A percentile compares a stretch with the other conserved stretches of the same genome.
Conservation (phyloP, 2,329 filamentous ascomycete genomes). For the Botrytis hyacinthi region DNA sequence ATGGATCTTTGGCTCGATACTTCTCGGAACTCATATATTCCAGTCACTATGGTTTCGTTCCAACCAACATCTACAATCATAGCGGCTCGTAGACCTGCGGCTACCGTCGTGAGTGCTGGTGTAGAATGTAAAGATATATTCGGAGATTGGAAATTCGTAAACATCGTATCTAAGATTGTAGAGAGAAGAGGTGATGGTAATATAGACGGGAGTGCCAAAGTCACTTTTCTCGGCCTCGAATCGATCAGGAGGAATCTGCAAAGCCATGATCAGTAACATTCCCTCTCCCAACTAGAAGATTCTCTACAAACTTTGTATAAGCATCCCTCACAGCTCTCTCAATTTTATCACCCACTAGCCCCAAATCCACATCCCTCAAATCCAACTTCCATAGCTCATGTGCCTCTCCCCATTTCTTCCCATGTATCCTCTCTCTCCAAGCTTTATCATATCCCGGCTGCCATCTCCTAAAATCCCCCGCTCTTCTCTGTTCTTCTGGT, state of each 20-base stretch:
- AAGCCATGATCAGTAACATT: conserved; percentile 22
- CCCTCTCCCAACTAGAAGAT: conserved; percentile 16
- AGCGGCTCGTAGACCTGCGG: conserved; percentile 81
- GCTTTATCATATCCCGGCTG: conserved; percentile 50
- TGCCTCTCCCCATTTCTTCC: conserved; percentile 58
- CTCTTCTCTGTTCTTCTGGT: conserved; percentile 71
- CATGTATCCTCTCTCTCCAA: conserved; percentile 48
- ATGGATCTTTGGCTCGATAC: conserved; percentile 68
- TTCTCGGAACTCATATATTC: conserved; percentile 87
- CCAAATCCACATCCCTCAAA: conserved; percentile 69
- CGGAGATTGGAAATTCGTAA: conserved; percentile 76
- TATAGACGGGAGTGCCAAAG: conserved; percentile 73
- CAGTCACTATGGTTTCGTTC: conserved; percentile 83
- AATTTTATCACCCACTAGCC: conserved; percentile 79
- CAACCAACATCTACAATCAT: conserved; percentile 89
- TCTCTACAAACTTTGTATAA: conserved; percentile 69
- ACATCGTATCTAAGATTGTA: conserved; percentile 72
- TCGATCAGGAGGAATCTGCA: conserved; percentile 65
- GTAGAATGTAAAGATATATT: conserved; percentile 77
- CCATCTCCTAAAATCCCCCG: conserved; percentile 80
- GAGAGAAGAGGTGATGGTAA: conserved; percentile 78
- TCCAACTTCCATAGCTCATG: conserved; percentile 79
- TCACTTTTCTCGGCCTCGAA: conserved; percentile 70
- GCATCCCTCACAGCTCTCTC: conserved; percentile 79
- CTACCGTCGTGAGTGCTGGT: conserved; percentile 70